Percentiles rank a stretch among this genome's conserved stretches.
Evolutionary conservation across 495 filamentous ascomycete genomes (phyloP).

Genomic region (Penicillium ochrochloron): DNA sequence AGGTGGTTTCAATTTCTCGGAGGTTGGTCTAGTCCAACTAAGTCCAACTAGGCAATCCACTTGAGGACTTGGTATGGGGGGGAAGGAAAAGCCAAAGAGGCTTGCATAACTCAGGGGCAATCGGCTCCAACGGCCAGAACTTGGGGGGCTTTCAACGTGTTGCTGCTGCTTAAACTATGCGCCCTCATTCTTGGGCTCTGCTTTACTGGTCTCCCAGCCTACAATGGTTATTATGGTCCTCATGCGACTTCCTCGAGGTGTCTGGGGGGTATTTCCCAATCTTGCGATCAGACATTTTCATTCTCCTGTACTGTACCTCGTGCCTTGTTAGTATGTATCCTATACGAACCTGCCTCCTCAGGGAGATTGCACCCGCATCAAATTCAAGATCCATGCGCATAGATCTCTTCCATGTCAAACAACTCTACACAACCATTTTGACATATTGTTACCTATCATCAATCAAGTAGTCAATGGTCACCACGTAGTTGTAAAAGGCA

Average conservation of each 20-base stretch:
- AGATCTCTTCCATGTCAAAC: background rate
- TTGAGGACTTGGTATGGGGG: conserved; percentile 3
- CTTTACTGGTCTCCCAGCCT: conserved; percentile 16
- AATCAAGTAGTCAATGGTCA: background rate
- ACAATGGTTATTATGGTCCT: conserved; percentile 22
- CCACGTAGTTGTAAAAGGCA: background rate
- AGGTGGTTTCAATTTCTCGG: conserved; percentile 30
- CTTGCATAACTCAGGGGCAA: conserved; percentile 37
- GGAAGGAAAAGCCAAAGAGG: background rate
- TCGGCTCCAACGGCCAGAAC: conserved; percentile 9
- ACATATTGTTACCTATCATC: background rate
- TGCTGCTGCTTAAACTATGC: background rate
- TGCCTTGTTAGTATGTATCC: background rate
- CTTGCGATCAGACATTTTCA: conserved; percentile 1
- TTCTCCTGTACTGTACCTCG: background rate
- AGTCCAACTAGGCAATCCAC: conserved; percentile 28
- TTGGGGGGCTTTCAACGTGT: background rate
- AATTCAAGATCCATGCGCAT: background rate
- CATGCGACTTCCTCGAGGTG: background rate
- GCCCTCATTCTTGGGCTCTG: conserved; percentile 18
- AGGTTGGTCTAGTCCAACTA: conserved; percentile 37
- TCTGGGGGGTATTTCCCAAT: background rate
- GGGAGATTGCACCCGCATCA: background rate
- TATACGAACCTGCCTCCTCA: background rate
- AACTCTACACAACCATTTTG: background rate